Evolutionary conservation across 2,329 filamentous ascomycete genomes (phyloP), one percentile per base, ranked within the genome.

Genomic region (Colletotrichum sp.): DNA sequence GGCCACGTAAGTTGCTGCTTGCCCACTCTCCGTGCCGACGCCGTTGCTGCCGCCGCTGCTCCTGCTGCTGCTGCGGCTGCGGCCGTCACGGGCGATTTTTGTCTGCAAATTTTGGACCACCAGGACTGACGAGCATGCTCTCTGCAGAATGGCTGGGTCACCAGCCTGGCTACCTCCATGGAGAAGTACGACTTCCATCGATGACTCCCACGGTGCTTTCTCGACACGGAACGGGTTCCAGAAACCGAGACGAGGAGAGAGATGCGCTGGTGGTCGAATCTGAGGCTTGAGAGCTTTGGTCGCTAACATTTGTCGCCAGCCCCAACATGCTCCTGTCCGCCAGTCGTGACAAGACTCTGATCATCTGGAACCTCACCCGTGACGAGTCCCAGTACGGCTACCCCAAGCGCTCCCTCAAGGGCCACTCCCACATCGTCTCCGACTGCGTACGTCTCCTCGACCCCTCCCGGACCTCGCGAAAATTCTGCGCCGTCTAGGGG

Each of bases 291-390:
- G 61, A 68, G 65, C 16, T 43, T 77, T 73, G 74, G 74, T 80
- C 79, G 78, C 81, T 83, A 75, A 83, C 74, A 25, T 77, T 81
- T 30, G 78, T 78, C 74, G 79, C 74, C 82, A 92, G 95, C 94
- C 97, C 97, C 86, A 98, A 99, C 93, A 98, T 99, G 96, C 96
- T 99, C 87, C 93, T 99, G 85, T 99, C 97, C 82, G 96, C 92
- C 85, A 95, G 93, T 87, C 96, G 97, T 90, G 97, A 99, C 93
- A 98, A 98, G 94, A 95, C 95, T 82, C 92, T 99, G 88, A 99
- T 99, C 91, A 98, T 99, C 93, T 99, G 97, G 97, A 98, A 98
- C 93, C 93, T 99, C 85, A 98, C 97, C 89, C 96, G 97, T 89
- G 96, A 98, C 89, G 97, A 98, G 91, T 93, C 93, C 87, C 94